phyloP scores from a whole-genome alignment of 2,329 filamentous ascomycete genomes.

The Colletotrichum sp. region DNA sequence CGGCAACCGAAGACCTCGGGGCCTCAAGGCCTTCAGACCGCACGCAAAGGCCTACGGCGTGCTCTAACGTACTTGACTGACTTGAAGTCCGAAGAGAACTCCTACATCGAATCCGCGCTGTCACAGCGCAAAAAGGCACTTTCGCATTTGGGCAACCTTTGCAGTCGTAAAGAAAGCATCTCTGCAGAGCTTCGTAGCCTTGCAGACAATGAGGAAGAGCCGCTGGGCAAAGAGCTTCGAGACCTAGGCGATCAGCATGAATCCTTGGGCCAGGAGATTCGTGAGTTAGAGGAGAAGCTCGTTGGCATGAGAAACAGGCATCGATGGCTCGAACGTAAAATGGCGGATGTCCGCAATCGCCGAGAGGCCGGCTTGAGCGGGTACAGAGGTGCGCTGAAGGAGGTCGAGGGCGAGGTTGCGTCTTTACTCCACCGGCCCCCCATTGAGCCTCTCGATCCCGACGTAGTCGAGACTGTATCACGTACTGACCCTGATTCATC shows the following conservation, averaged over 20 bases:
- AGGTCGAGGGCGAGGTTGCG: conserved; percentile 68
- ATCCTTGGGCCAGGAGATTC: conserved; percentile 66
- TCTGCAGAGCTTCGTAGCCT: conserved; percentile 57
- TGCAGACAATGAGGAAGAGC: conserved; percentile 60
- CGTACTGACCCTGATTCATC: conserved; percentile 1
- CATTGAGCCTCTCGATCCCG: conserved; percentile 54
- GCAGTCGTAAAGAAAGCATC: conserved; percentile 55
- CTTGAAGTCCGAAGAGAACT: conserved; percentile 73
- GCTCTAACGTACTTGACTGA: conserved; percentile 68
- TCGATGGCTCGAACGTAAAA: conserved; percentile 62
- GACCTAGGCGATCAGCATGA: conserved; percentile 61
- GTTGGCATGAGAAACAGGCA: conserved; percentile 64
- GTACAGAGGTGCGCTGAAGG: conserved; percentile 69
- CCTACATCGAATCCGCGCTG: conserved; percentile 62
- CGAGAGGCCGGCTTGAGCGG: conserved; percentile 75
- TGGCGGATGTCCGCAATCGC: conserved; percentile 67
- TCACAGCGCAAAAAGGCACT: conserved; percentile 62
- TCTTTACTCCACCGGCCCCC: conserved; percentile 65
- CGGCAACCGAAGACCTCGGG: conserved; percentile 57
- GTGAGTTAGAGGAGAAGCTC: conserved; percentile 68
- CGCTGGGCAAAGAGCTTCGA: conserved; percentile 65
- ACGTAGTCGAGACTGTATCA: neutral
- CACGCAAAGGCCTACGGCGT: conserved; percentile 67
- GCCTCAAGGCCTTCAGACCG: conserved; percentile 62
- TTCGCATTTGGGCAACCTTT: conserved; percentile 58